phyloP scores from a whole-genome alignment of 306 rosid genomes.

The Quercus wislizeni region DNA sequence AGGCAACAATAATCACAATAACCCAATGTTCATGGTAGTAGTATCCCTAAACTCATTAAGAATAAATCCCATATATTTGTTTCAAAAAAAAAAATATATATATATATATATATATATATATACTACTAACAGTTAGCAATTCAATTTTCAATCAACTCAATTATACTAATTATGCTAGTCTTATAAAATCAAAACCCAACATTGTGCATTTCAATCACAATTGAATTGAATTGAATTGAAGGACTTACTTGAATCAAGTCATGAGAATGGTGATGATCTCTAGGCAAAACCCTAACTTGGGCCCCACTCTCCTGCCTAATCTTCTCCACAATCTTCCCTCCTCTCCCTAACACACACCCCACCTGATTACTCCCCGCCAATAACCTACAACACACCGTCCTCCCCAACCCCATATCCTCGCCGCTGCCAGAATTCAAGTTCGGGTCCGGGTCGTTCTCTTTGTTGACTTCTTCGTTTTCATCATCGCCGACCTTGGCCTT shows the following conservation, averaged over 20 bases:
- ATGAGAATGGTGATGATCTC: conserved; percentile 57
- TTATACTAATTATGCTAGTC: no score
- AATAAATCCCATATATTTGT: no score
- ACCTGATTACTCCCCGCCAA: conserved; percentile 63
- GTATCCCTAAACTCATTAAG: no score
- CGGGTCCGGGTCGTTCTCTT: background rate
- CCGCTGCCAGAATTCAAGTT: background rate
- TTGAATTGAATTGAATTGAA: background rate
- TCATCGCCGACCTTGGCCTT: conserved; percentile 7
- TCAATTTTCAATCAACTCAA: no score
- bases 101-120: no score
- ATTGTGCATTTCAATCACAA: background rate
- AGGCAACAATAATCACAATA: no score
- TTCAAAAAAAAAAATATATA: no score
- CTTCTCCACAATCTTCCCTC: conserved; percentile 66
- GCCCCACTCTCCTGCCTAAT: conserved; percentile 77
- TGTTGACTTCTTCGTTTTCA: conserved; percentile 1
- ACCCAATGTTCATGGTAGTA: no score
- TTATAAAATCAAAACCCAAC: no score
- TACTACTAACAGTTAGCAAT: background rate
- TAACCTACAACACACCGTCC: conserved; percentile 36
- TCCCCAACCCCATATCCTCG: conserved; percentile 2
- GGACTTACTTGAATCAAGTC: conserved; percentile 66
- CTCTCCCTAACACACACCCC: conserved; percentile 64
- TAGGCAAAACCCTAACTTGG: conserved; percentile 59